phyloP scores from a whole-genome alignment of 2,329 filamentous ascomycete species.

The Didymella sp. region DNA sequence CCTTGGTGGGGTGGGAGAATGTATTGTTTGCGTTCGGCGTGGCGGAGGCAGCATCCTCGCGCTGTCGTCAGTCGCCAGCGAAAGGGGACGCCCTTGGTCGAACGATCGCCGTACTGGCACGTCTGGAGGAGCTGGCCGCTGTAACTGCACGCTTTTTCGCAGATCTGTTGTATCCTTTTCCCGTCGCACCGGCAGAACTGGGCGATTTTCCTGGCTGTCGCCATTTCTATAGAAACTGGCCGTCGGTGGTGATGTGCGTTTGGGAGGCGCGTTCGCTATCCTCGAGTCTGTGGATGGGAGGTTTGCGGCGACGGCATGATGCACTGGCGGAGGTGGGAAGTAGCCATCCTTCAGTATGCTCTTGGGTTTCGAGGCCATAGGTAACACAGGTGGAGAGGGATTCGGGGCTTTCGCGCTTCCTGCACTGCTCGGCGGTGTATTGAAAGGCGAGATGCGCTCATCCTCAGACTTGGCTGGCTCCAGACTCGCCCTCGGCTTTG shows the following conservation, averaged over 20 bases:
- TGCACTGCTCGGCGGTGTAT: conserved; percentile 79
- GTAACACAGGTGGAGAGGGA: conserved; percentile 30
- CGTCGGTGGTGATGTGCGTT: conserved; percentile 24
- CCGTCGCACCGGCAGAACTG: conserved; percentile 56
- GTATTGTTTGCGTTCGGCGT: conserved; percentile 43
- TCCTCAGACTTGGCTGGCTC: conserved; percentile 53
- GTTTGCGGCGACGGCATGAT: conserved; percentile 41
- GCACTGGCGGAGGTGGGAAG: conserved; percentile 42
- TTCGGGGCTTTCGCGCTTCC: conserved; percentile 56
- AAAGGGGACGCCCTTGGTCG: conserved; percentile 42
- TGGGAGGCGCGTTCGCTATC: conserved; percentile 25
- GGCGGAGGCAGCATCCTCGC: conserved; percentile 45
- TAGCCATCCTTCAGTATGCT: conserved; percentile 38
- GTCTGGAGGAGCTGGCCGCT: conserved; percentile 41
- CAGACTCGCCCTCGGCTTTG: conserved; percentile 29
- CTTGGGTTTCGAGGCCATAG: conserved; percentile 37
- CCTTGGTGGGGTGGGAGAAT: conserved; percentile 25
- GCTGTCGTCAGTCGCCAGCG: conserved; percentile 34
- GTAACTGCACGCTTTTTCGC: conserved; percentile 44
- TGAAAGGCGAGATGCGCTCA: conserved; percentile 76
- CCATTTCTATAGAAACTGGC: conserved; percentile 19
- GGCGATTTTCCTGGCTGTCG: conserved; percentile 55
- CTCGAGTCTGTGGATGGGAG: conserved; percentile 33
- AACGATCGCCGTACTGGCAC: conserved; percentile 47
- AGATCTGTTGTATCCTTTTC: conserved; percentile 45